Evolutionary conservation across 2,329 filamentous ascomycete species (phyloP).

Genomic region (Penicillium decumbens): DNA sequence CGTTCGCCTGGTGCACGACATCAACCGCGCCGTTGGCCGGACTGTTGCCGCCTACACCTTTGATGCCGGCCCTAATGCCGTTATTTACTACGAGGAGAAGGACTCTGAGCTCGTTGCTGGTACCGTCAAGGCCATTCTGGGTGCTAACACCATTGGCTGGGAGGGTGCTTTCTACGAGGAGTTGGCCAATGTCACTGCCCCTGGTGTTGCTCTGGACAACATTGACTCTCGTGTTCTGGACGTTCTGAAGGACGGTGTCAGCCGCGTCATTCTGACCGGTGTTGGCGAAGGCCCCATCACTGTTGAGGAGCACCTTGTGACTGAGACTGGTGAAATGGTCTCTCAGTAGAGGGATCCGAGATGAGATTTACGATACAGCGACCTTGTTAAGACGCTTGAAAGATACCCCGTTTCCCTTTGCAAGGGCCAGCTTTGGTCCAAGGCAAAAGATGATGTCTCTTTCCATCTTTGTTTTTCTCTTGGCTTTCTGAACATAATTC

Average conservation of each 20-base stretch:
- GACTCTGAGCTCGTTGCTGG: slow-evolving; percentile 69
- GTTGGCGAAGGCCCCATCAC: slow-evolving; percentile 85
- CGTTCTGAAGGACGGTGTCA: slow-evolving; percentile 71
- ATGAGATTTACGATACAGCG: slow-evolving; percentile 13
- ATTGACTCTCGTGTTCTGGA: slow-evolving; percentile 52
- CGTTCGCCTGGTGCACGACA: slow-evolving; percentile 79
- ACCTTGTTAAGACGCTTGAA: slow-evolving; percentile 14
- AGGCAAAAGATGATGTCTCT: slow-evolving; percentile 15
- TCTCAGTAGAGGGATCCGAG: slow-evolving; percentile 16
- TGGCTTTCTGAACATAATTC: slow-evolving; percentile 16
- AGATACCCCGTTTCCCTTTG: slow-evolving; percentile 22
- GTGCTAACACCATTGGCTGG: slow-evolving; percentile 52
- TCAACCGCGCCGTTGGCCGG: slow-evolving; percentile 75
- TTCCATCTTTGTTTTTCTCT: slow-evolving; percentile 13
- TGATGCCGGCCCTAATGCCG: slow-evolving; percentile 93
- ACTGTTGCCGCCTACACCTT: slow-evolving; percentile 92
- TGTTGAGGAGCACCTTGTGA: slow-evolving; percentile 72
- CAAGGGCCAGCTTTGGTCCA: slow-evolving; percentile 9
- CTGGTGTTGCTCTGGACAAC: slow-evolving; percentile 59
- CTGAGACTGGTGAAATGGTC: slow-evolving; percentile 56
- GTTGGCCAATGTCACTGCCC: slow-evolving; percentile 47
- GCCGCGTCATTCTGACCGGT: slow-evolving; percentile 81
- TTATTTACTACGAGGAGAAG: slow-evolving; percentile 88
- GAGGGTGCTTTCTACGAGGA: slow-evolving; percentile 55
- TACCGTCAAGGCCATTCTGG: slow-evolving; percentile 70